Base-by-base conservation (phyloP, 169 alveolate species). In the Plasmodium vinckei region DNA sequence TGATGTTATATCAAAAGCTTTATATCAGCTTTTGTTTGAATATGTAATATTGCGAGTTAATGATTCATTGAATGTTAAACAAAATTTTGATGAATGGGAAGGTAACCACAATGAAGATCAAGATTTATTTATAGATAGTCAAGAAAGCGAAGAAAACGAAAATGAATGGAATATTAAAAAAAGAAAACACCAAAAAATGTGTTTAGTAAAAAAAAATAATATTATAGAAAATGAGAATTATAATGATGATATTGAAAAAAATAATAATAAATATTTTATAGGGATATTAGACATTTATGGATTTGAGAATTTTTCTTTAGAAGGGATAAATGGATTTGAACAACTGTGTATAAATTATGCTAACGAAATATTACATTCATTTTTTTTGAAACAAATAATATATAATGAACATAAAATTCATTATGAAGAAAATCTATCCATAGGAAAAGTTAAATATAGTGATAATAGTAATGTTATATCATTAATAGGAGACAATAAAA, bases 301-400 rank as follows among this genome's bases (percentile, higher is more conserved):
- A 21, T 95, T 95, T 82, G 97, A 96, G 61, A 96, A 95, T 57
- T 93, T 96, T 64, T 92, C 82, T 19, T 68, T 90, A n/a, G 94
- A 95, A 68, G 87, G 91, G 23, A 72, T 56, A 33, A 95, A 95
- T 27, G 94, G 98, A 9, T 94, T 96, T 73, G 98, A 96, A 87
- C 98, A 96, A 92, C 88, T 96, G 42, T 94, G 97, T 75, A 96
- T 96, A 64, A 96, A 96, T 92, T 96, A 95, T 79, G 97, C 97
- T 6, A 96, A 96, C 65, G 98, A 96, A 92, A 87, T 89, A 57
- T 87, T 96, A 54, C 97, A 97, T 72, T 92, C 95, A 57, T 94
- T 94, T 77, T 96, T 96, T 93, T 93, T 96, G 64, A 93, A 97
- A 70, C 97, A 94, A 67, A 94, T 96, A 77, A 93, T 96, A 12